Percentiles rank a stretch among this genome's conserved stretches.
Conservation (phyloP, 2,329 filamentous ascomycete genomes). For the Zopfia rhizophila region DNA sequence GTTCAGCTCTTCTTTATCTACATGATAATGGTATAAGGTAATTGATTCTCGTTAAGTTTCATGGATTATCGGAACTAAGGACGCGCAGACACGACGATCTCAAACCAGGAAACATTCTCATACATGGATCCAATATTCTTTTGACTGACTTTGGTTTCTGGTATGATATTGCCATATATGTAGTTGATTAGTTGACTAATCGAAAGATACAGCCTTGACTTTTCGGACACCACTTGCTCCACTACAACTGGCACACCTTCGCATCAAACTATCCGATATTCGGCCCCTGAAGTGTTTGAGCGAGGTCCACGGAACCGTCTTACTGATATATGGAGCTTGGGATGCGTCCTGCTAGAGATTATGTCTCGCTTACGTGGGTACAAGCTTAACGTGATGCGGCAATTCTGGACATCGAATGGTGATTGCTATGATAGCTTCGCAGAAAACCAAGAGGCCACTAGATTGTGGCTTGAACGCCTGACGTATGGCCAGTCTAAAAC, state of each 20-base stretch:
- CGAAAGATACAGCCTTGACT: conserved; percentile 24
- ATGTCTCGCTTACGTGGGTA: conserved; percentile 18
- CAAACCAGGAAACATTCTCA: conserved; percentile 31
- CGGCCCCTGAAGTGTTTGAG: conserved; percentile 27
- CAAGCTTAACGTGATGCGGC: conserved; percentile 6
- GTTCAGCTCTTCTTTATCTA: conserved; percentile 20
- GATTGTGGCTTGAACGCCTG: not conserved
- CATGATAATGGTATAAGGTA: conserved; percentile 22
- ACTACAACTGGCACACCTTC: conserved; percentile 26
- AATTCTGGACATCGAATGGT: conserved; percentile 21
- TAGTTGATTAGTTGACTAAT: not conserved
- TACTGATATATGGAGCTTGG: conserved; percentile 28
- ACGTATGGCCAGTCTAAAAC: no score
- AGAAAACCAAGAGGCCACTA: conserved; percentile 18
- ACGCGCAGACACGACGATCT: conserved; percentile 27
- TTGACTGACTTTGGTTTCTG: conserved; percentile 31
- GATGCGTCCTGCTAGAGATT: conserved; percentile 29
- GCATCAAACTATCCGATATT: conserved; percentile 25
- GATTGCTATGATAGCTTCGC: conserved; percentile 24
- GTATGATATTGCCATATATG: conserved; percentile 5
- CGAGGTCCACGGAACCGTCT: conserved; percentile 22
- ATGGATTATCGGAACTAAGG: not conserved
- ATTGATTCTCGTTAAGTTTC: not conserved
- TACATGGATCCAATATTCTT: conserved; percentile 28
- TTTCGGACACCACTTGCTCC: conserved; percentile 25